These are phyloP conservation scores for Saccharomycodes ludwigii DNA, from an alignment of 805 yeast species.

Conservation along the genomic window DNA sequence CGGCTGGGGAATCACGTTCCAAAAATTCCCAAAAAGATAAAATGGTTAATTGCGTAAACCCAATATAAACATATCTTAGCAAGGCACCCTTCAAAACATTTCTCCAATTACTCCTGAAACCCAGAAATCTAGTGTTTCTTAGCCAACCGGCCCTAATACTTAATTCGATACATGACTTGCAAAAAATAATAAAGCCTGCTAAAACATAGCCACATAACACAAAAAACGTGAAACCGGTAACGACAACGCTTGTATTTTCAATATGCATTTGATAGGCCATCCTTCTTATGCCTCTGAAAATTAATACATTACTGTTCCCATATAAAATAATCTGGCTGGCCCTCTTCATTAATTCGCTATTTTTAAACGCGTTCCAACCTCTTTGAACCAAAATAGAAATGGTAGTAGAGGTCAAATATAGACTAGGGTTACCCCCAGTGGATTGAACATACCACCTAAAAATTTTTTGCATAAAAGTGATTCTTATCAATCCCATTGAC, in stretches of 20 bases:
- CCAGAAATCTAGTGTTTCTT: slow-evolving; percentile 32
- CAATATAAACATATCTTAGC: slow-evolving; percentile 69
- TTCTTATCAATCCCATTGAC: slow-evolving; percentile 85
- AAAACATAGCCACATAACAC: slow-evolving; percentile 64
- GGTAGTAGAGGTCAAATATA: slow-evolving; percentile 48
- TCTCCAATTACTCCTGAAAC: slow-evolving; percentile 44
- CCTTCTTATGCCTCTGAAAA: slow-evolving; percentile 79
- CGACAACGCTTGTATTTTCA: slow-evolving; percentile 73
- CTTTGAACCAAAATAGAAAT: slow-evolving; percentile 64
- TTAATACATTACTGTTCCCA: slow-evolving; percentile 48
- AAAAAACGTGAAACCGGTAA: slow-evolving; percentile 82
- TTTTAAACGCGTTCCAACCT: slow-evolving; percentile 16
- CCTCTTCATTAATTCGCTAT: slow-evolving; percentile 24
- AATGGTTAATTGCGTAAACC: slow-evolving; percentile 69
- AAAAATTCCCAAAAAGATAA: slow-evolving; percentile 84
- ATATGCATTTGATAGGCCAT: slow-evolving; percentile 65
- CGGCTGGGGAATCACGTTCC: slow-evolving; percentile 74
- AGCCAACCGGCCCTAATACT: slow-evolving; percentile 37
- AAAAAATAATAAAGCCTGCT: slow-evolving; percentile 42
- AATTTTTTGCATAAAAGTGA: slow-evolving; percentile 71
- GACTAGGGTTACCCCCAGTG: slow-evolving; percentile 79
- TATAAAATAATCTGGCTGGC: slow-evolving; percentile 24
- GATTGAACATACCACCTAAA: slow-evolving; percentile 78
- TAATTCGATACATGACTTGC: slow-evolving; percentile 40
- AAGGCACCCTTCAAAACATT: slow-evolving; percentile 64